Evolutionary conservation across 2,329 filamentous ascomycete species (phyloP).

Genomic region (Pseudonectria buxi): DNA sequence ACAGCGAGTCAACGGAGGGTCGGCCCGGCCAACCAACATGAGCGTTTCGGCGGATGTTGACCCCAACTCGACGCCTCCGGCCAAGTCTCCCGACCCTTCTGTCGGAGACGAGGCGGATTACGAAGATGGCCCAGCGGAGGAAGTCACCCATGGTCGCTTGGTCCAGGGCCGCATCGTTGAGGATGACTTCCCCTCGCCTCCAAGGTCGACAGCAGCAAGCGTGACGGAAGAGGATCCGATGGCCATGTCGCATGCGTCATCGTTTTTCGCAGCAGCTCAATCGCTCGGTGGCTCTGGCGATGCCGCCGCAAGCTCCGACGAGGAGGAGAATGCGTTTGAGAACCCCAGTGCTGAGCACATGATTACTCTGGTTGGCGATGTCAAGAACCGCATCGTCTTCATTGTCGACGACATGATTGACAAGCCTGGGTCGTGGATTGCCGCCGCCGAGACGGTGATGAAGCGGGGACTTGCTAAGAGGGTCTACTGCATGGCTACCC

Average conservation of each 20-base stretch:
- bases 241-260: slow-evolving; percentile 72
- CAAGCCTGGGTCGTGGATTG: slow-evolving; percentile 94
- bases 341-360: slow-evolving; percentile 82
- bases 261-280: slow-evolving; percentile 65
- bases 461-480: slow-evolving; percentile 87
- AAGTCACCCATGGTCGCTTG: slow-evolving; percentile 86
- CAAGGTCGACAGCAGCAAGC: slow-evolving; percentile 61
- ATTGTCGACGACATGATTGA: slow-evolving; percentile 99
- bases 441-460: slow-evolving; percentile 90
- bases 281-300: slow-evolving; percentile 77
- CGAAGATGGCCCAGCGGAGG: slow-evolving; percentile 73
- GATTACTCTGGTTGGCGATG: slow-evolving; percentile 95
- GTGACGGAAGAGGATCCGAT: slow-evolving; percentile 73
- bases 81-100: slow-evolving; percentile 19
- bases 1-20: slow-evolving; percentile 24
- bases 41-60: slow-evolving; percentile 8
- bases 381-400: slow-evolving; percentile 79
- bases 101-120: slow-evolving; percentile 43
- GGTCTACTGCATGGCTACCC: slow-evolving; percentile 96
- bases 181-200: slow-evolving; percentile 80
- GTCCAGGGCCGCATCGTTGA: slow-evolving; percentile 94
- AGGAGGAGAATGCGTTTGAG: slow-evolving; percentile 84
- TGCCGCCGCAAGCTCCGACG: slow-evolving; percentile 74
- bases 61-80: slow-evolving; percentile 14
- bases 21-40: slow-evolving; percentile 8